A percentile compares a stretch with the other conserved stretches of the same genome.
These are phyloP conservation scores for Blastobotrys proliferans DNA, from an alignment of 1,139 yeast species.

Conservation along the genomic window DNA sequence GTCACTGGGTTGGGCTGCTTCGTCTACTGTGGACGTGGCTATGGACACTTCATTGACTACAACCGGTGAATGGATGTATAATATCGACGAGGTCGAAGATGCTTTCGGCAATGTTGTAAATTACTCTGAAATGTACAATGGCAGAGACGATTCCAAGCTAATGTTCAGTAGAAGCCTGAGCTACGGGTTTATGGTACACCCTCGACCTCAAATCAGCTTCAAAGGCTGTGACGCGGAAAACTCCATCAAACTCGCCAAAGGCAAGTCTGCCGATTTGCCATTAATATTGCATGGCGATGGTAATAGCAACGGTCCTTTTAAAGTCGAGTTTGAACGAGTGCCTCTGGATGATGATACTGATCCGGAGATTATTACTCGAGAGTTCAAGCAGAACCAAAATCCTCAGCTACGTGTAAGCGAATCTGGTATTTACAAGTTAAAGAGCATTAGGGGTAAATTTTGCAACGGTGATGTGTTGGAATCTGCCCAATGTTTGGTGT, in stretches of 20 bases:
- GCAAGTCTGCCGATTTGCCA: conserved; percentile 27
- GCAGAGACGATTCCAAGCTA: conserved; percentile 30
- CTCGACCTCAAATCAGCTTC: conserved; percentile 51
- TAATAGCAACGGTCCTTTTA: conserved; percentile 33
- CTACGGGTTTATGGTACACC: conserved; percentile 59
- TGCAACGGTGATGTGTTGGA: conserved; percentile 63
- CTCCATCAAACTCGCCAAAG: conserved; percentile 34
- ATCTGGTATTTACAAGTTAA: conserved; percentile 62
- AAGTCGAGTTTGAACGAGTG: conserved; percentile 26
- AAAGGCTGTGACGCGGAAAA: conserved; percentile 33
- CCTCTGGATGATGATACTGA: conserved; percentile 15
- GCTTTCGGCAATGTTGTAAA: conserved; percentile 67
- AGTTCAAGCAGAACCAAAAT: conserved; percentile 13
- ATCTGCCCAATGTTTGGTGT: conserved; percentile 43
- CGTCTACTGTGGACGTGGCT: conserved; percentile 46
- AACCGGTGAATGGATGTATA: conserved; percentile 62
- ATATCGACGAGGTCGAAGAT: conserved; percentile 64
- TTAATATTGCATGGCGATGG: conserved; percentile 23
- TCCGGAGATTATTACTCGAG: conserved; percentile 12
- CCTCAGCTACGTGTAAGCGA: conserved; percentile 36
- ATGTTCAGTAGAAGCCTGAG: conserved; percentile 27
- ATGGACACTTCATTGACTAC: conserved; percentile 46
- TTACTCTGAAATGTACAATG: conserved; percentile 40
- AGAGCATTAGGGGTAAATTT: conserved; percentile 49
- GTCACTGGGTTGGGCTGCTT: conserved; percentile 53